Conservation (phyloP, 768 basidiomycete genomes). For the Leccinum subgranulosum region DNA sequence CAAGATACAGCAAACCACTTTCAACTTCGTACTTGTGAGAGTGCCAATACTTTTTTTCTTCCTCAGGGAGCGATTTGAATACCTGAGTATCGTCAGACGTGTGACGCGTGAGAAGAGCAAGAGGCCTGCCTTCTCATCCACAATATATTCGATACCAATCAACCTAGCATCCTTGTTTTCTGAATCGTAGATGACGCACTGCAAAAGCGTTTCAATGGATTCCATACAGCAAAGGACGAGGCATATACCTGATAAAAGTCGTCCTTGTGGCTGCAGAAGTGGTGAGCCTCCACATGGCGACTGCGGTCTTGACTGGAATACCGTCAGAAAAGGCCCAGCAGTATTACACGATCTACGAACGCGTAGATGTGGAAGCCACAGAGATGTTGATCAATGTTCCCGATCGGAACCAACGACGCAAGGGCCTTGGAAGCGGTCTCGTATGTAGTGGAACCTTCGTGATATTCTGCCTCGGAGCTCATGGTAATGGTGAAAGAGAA, state of each 20-base stretch:
- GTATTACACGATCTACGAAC: slow-evolving; percentile 24
- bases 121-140: slow-evolving; percentile 34
- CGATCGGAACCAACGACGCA: slow-evolving; percentile 36
- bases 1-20: slow-evolving; percentile 33
- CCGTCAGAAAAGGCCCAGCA: background rate
- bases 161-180: slow-evolving; percentile 41
- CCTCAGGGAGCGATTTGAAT: slow-evolving; percentile 39
- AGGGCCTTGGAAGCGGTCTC: slow-evolving; percentile 24
- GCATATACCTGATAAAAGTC: slow-evolving; percentile 38
- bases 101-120: background rate
- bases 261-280: slow-evolving; percentile 40
- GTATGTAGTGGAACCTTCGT: slow-evolving; percentile 22
- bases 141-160: slow-evolving; percentile 54
- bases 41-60: slow-evolving; percentile 53
- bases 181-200: slow-evolving; percentile 45
- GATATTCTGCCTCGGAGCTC: slow-evolving; percentile 28
- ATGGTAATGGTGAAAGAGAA: slow-evolving; percentile 16
- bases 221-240: background rate
- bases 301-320: slow-evolving; percentile 27
- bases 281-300: slow-evolving; percentile 42
- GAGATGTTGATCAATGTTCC: slow-evolving; percentile 28
- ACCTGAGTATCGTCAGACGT: slow-evolving; percentile 16
- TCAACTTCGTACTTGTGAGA: slow-evolving; percentile 49
- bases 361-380: slow-evolving; percentile 33
- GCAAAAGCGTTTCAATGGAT: slow-evolving; percentile 32